These are phyloP conservation scores for Dictyostelium brefeldianum DNA, from an alignment of 78 protist species.

Conservation along the genomic window DNA sequence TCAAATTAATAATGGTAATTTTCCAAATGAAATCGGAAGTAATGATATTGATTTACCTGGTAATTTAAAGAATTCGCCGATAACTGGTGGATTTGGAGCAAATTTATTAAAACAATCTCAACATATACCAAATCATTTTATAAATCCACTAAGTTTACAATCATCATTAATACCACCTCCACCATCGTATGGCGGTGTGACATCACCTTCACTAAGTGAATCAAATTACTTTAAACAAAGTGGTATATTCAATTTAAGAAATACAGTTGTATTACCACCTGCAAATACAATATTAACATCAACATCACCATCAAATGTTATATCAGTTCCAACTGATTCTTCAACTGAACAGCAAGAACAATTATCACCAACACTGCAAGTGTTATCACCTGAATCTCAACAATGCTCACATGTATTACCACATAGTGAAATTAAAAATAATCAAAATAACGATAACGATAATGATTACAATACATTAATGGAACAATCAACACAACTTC, in stretches of 20 bases:
- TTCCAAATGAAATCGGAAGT: conserved; percentile 6
- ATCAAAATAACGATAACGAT: background rate
- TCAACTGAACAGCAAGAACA: background rate
- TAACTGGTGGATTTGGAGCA: background rate
- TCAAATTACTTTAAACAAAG: background rate
- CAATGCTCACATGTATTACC: background rate
- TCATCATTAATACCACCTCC: background rate
- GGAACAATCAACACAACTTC: background rate
- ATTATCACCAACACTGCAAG: background rate
- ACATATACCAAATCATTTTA: background rate
- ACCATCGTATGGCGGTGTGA: background rate
- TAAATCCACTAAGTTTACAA: background rate
- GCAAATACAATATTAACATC: background rate
- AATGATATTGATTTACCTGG: background rate
- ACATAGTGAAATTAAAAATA: background rate
- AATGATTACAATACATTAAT: background rate
- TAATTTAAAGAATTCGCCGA: background rate
- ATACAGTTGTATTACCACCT: conserved; percentile 8
- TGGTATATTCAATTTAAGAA: conserved; percentile 7
- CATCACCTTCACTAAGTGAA: background rate
- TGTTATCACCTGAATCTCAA: background rate
- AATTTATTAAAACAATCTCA: conserved; percentile 21
- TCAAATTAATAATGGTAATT: background rate
- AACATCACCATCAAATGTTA: background rate
- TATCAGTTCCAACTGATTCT: background rate